Evolutionary conservation across 148 eudicot species (phyloP).

Genomic region (Spergularia marina): DNA sequence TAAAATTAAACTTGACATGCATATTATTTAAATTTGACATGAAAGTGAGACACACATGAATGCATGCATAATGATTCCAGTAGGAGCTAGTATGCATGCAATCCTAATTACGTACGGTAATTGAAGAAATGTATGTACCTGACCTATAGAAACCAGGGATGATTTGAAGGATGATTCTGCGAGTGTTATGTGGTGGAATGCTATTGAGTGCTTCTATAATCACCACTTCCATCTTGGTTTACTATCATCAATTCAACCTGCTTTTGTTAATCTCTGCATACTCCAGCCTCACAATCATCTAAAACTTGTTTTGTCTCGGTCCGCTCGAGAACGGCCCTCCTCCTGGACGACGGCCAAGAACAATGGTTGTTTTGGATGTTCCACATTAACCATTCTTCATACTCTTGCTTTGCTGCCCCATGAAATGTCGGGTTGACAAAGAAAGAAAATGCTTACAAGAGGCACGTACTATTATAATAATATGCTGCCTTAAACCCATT

Average conservation of each 20-base stretch:
- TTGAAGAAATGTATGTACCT: slow-evolving; percentile 29
- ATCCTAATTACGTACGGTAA: background rate
- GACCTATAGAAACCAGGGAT: slow-evolving; percentile 54
- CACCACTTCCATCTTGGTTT: slow-evolving; percentile 42
- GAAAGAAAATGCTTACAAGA: slow-evolving; percentile 17
- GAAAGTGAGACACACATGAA: background rate
- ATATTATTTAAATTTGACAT: background rate
- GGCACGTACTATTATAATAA: background rate
- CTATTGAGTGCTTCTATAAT: slow-evolving; percentile 41
- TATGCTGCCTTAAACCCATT: slow-evolving; percentile 25
- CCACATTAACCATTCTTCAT: slow-evolving; percentile 46
- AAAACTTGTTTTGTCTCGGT: background rate
- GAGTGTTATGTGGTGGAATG: slow-evolving; percentile 36
- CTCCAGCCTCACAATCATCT: slow-evolving; percentile 37
- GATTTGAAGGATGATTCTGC: slow-evolving; percentile 38
- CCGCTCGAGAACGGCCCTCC: background rate
- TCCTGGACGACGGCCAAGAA: background rate
- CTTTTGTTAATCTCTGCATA: slow-evolving; percentile 42
- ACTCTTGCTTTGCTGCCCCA: slow-evolving; percentile 20
- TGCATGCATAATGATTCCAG: too few species aligned
- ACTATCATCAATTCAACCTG: slow-evolving; percentile 32
- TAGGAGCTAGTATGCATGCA: too few species aligned
- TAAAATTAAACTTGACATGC: too few species aligned
- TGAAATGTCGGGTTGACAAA: slow-evolving; percentile 17
- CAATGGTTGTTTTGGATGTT: slow-evolving; percentile 32